These are phyloP conservation scores for Fusarium proliferatum DNA, from an alignment of 2,329 filamentous ascomycete species.

Conservation along the genomic window DNA sequence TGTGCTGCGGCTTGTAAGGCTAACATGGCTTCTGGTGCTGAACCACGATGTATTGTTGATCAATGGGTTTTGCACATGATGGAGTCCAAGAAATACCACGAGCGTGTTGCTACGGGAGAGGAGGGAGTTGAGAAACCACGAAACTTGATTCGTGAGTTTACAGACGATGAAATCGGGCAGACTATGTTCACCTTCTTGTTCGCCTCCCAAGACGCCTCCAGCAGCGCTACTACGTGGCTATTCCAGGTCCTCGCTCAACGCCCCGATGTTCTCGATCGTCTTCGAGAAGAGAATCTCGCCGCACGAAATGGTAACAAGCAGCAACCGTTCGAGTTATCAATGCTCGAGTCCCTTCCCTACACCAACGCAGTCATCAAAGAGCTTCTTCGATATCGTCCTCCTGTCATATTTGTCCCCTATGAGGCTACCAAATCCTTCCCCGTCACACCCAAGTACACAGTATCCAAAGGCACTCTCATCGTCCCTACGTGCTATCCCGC, in stretches of 20 bases:
- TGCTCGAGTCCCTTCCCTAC: conserved; percentile 62
- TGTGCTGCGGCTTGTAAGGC: conserved; percentile 78
- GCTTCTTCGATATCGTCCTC: conserved; percentile 62
- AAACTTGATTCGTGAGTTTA: conserved; percentile 62
- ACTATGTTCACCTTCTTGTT: conserved; percentile 66
- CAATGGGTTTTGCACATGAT: conserved; percentile 81
- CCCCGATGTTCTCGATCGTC: conserved; percentile 58
- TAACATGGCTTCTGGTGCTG: conserved; percentile 75
- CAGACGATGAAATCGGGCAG: conserved; percentile 60
- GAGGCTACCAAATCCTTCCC: conserved; percentile 60
- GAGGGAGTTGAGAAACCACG: conserved; percentile 54
- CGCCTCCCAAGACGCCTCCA: conserved; percentile 64
- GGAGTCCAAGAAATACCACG: conserved; percentile 74
- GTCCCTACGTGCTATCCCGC: conserved; percentile 64
- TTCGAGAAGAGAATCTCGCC: conserved; percentile 60
- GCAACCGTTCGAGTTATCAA: conserved; percentile 55
- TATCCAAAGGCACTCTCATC: conserved; percentile 61
- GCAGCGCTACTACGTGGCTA: conserved; percentile 64
- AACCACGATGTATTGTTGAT: conserved; percentile 79
- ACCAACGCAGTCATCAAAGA: conserved; percentile 66
- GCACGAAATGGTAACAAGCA: conserved; percentile 56
- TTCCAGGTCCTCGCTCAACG: conserved; percentile 64
- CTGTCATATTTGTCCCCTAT: conserved; percentile 66
- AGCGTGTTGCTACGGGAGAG: conserved; percentile 70
- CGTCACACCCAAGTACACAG: conserved; percentile 59